Conservation (phyloP, 1,284 basidiomycete genomes). For the Cryptococcus amylolentus region DNA sequence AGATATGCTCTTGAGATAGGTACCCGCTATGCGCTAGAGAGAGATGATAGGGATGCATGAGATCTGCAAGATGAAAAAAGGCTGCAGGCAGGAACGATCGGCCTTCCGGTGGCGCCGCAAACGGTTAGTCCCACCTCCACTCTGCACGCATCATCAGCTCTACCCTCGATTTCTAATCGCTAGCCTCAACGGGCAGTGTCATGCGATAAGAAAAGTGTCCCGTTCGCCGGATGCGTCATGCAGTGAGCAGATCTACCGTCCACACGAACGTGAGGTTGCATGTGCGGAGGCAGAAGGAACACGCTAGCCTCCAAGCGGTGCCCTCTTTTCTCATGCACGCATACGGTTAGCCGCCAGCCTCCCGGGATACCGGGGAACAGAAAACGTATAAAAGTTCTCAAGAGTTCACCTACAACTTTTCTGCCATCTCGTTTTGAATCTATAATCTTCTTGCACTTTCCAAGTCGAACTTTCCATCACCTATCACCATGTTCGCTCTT, state of each 20-base stretch:
- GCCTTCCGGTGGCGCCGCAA: too few relatives aligned
- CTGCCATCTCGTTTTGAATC: too few relatives aligned
- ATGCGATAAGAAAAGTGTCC: neutral
- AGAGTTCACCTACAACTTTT: neutral
- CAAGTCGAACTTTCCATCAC: neutral
- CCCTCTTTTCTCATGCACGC: neutral
- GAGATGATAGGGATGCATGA: too few relatives aligned
- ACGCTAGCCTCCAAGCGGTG: neutral
- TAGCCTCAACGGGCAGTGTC: too few relatives aligned
- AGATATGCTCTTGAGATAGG: too few relatives aligned
- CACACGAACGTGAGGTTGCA: neutral
- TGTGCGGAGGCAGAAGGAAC: neutral
- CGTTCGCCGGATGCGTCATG: neutral
- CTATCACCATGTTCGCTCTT: neutral
- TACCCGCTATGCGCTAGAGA: too few relatives aligned
- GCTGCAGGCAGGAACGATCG: too few relatives aligned
- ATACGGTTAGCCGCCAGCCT: neutral
- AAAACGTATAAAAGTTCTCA: neutral
- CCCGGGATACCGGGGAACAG: neutral
- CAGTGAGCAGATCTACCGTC: neutral
- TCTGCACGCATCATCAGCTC: too few relatives aligned
- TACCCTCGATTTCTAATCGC: too few relatives aligned
- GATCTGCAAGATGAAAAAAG: too few relatives aligned
- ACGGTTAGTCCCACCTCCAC: too few relatives aligned
- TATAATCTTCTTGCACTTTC: too few relatives aligned